Evolutionary conservation across 495 filamentous ascomycete species (phyloP).

Genomic region (Podospora pseudopauciseta): DNA sequence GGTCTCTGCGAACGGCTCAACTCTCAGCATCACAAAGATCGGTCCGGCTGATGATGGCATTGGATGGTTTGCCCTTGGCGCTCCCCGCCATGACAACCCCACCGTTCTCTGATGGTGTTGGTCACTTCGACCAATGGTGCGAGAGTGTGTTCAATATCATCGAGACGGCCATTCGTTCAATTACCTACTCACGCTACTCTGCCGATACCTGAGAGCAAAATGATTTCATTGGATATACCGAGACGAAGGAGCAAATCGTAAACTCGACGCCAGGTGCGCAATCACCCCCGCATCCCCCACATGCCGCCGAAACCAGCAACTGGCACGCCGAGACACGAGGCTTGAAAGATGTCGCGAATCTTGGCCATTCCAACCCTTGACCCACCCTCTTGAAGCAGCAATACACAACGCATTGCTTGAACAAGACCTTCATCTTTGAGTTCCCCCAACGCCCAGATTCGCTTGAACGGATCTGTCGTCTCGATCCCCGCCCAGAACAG

Average conservation of each 20-base stretch:
- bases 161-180: background rate
- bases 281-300: background rate
- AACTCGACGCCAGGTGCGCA: background rate
- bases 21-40: background rate
- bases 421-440: constrained; percentile 32
- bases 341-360: constrained; percentile 20
- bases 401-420: constrained; percentile 10
- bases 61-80: background rate
- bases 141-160: background rate
- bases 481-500: constrained; percentile 47
- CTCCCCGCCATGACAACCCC: background rate
- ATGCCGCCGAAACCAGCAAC: constrained; percentile 2
- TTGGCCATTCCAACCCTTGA: constrained; percentile 18
- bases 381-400: constrained; percentile 12
- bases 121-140: constrained; percentile 3
- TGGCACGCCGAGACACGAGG: constrained; percentile 3
- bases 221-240: background rate
- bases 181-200: background rate
- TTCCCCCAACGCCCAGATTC: constrained; percentile 39
- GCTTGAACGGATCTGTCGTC: constrained; percentile 32
- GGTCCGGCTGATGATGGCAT: background rate
- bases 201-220: background rate
- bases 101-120: background rate
- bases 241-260: background rate
- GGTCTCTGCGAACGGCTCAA: background rate